These are phyloP conservation scores for Ampelocalamus luodianensis DNA, from an alignment of 176 grass and related monocot species.

Conservation along the genomic window DNA sequence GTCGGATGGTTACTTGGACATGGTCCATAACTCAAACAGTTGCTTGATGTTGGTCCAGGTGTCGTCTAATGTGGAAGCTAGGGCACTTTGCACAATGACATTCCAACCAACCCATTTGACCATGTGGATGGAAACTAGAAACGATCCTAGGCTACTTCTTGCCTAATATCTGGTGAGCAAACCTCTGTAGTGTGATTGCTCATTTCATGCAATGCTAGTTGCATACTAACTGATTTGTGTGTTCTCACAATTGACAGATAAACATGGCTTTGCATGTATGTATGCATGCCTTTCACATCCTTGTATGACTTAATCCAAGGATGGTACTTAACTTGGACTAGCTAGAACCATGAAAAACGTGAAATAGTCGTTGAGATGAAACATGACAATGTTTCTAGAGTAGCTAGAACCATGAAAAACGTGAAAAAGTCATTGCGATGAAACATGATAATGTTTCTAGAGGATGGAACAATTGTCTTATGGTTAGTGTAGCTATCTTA, in stretches of 20 bases:
- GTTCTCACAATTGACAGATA: background rate
- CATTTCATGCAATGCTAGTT: background rate
- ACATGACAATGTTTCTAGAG: too few relatives aligned
- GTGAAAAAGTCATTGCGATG: background rate
- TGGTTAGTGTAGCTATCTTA: too few relatives aligned
- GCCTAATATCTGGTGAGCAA: background rate
- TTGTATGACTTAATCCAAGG: background rate
- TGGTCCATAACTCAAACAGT: background rate
- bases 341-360: background rate
- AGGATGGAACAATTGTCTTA: too few relatives aligned
- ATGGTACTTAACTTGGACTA: background rate
- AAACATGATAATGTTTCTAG: too few relatives aligned
- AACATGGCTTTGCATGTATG: background rate
- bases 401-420: background rate
- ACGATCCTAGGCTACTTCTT: background rate
- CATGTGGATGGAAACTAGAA: background rate
- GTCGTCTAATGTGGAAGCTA: background rate
- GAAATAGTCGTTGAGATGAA: background rate
- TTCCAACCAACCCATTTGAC: background rate
- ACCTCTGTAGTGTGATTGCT: background rate
- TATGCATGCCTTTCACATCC: background rate
- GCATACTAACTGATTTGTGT: background rate
- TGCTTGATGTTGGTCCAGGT: background rate
- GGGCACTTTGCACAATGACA: background rate
- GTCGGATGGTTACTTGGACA: background rate